A percentile compares a stretch with the other conserved stretches of the same genome.
These are phyloP conservation scores for Ophiobolus disseminans DNA, from an alignment of 2,329 filamentous ascomycete species.

Conservation along the genomic window DNA sequence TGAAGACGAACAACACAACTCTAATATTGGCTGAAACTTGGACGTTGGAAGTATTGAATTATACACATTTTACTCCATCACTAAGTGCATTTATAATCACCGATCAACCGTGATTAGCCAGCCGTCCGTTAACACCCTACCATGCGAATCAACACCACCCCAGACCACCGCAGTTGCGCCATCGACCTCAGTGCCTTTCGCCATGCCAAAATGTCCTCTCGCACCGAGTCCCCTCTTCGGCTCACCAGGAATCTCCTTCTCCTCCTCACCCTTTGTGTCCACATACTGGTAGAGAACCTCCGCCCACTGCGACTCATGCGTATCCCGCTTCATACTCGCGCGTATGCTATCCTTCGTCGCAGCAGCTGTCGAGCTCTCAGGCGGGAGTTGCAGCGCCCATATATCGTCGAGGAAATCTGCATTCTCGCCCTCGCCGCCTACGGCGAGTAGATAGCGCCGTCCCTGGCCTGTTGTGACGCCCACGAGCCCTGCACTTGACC, in stretches of 20 bases:
- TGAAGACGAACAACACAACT: too few relatives aligned
- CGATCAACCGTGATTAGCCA: constrained; percentile 52
- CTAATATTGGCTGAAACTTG: too few relatives aligned
- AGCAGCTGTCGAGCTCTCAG: constrained; percentile 56
- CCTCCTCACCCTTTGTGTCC: constrained; percentile 53
- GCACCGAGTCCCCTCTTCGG: constrained; percentile 52
- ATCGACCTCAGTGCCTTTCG: constrained; percentile 54
- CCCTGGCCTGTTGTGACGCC: constrained; percentile 61
- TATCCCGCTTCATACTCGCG: constrained; percentile 53
- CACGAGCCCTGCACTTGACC: constrained; percentile 54
- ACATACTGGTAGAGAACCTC: constrained; percentile 58
- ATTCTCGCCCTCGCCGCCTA: constrained; percentile 53
- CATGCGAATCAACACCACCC: constrained; percentile 59
- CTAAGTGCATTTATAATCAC: too few relatives aligned
- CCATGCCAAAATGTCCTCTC: constrained; percentile 49
- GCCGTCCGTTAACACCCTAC: constrained; percentile 51
- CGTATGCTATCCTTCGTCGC: constrained; percentile 60
- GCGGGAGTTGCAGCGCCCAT: constrained; percentile 61
- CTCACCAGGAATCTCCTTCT: constrained; percentile 49
- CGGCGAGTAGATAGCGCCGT: constrained; percentile 59
- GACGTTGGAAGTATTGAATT: neutral
- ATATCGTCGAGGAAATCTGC: constrained; percentile 52
- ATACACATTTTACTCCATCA: too few relatives aligned
- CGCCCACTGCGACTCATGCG: constrained; percentile 59
- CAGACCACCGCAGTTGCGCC: constrained; percentile 59